Conservation (phyloP, 208 protist species). For the Trypanosoma mega region DNA sequence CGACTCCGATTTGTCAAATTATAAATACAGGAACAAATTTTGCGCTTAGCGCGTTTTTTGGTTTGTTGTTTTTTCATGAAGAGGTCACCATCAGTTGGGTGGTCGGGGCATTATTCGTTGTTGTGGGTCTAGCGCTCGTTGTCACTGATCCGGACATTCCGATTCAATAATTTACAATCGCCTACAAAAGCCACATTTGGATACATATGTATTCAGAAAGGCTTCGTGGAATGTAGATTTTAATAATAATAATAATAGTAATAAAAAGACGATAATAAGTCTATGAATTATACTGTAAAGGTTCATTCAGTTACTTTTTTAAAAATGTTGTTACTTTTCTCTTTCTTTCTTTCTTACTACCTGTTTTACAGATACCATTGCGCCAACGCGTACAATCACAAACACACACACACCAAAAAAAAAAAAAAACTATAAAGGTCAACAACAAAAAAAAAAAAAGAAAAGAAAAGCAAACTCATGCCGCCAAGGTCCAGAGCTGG, state of each 20-base stretch:
- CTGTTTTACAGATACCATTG: too few relatives aligned
- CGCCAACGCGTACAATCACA: neutral
- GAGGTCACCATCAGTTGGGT: constrained; percentile 67
- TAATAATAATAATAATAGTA: too few relatives aligned
- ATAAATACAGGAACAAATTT: constrained; percentile 87
- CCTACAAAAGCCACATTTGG: neutral
- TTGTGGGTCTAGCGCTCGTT: constrained; percentile 62
- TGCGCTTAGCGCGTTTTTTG: constrained; percentile 67
- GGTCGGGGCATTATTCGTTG: constrained; percentile 58
- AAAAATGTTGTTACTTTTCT: too few relatives aligned
- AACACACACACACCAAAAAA: constrained; percentile 14
- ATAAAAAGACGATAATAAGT: too few relatives aligned
- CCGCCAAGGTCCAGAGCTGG: too few relatives aligned
- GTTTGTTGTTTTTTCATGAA: constrained; percentile 72
- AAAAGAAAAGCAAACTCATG: too few relatives aligned
- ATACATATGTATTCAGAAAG: constrained; percentile 9
- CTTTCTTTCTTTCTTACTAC: too few relatives aligned
- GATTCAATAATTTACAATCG: neutral
- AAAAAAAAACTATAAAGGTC: neutral
- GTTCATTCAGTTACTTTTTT: too few relatives aligned
- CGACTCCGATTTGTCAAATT: constrained; percentile 84
- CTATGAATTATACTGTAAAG: too few relatives aligned
- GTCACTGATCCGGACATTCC: constrained; percentile 50
- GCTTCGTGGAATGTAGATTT: too few relatives aligned
- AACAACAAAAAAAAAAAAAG: neutral